Conservation (phyloP, 257 asterid species). For the Pogostemon cablin region DNA sequence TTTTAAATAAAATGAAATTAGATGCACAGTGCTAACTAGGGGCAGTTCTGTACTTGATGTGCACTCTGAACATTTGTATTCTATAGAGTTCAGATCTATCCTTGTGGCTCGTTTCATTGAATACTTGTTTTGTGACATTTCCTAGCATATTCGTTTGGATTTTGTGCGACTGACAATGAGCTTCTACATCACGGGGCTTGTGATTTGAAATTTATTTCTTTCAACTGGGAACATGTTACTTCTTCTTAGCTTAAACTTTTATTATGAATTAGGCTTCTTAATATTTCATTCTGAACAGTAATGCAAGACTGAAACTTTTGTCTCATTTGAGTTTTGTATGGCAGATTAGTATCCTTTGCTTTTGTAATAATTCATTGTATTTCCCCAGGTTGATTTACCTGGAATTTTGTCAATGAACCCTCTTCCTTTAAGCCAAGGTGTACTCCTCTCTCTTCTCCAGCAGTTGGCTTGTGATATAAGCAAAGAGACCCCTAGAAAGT, state of each 20-base stretch:
- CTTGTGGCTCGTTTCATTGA: neutral
- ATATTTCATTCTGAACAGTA: neutral
- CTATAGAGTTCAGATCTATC: neutral
- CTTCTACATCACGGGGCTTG: neutral
- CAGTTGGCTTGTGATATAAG: constrained; percentile 81
- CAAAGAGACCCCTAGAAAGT: constrained; percentile 65
- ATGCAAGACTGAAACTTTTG: neutral
- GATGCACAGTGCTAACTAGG: neutral
- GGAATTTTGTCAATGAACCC: constrained; percentile 70
- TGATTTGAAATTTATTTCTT: neutral
- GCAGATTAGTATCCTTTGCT: neutral
- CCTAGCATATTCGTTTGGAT: neutral
- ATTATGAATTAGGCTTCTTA: neutral
- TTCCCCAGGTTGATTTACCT: constrained; percentile 74
- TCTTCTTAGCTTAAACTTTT: neutral
- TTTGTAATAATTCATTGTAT: neutral
- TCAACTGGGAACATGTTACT: neutral
- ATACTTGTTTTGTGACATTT: neutral
- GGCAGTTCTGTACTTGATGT: neutral
- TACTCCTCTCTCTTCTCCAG: constrained; percentile 88
- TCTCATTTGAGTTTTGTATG: neutral
- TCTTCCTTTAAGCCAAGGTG: constrained; percentile 92
- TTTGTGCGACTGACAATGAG: neutral
- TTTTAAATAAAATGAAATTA: neutral
- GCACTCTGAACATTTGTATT: neutral